A percentile compares a stretch with the other conserved stretches of the same genome.
phyloP scores from a whole-genome alignment of 2,329 filamentous ascomycete species.

The Claviceps digitariae region DNA sequence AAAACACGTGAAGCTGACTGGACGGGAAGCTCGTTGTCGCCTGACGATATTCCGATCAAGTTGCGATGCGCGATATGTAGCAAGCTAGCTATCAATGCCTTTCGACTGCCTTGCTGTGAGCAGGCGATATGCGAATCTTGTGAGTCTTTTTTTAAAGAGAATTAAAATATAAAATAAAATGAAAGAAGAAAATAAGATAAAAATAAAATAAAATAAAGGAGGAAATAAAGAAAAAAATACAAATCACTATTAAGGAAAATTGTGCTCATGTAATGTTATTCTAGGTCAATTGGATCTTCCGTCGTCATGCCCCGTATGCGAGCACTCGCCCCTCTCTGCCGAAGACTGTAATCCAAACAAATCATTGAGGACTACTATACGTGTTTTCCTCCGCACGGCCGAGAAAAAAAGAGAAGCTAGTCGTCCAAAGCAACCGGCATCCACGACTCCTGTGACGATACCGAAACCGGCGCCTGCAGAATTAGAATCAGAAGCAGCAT shows the following conservation, averaged over 20 bases:
- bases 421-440: conserved; percentile 35
- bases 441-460: conserved; percentile 29
- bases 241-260: background rate
- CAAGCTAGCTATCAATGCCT: conserved; percentile 80
- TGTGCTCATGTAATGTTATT: conserved; percentile 1
- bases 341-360: conserved; percentile 85
- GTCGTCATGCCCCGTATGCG: conserved; percentile 79
- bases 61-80: conserved; percentile 89
- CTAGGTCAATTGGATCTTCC: conserved; percentile 63
- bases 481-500: background rate
- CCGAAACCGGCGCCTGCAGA: conserved; percentile 15
- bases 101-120: conserved; percentile 86
- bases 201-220: no score
- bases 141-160: conserved; percentile 21
- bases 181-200: no score
- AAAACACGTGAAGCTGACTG: conserved; percentile 6
- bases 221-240: background rate
- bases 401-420: conserved; percentile 74
- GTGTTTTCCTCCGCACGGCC: conserved; percentile 78
- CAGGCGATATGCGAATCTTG: conserved; percentile 86
- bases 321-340: conserved; percentile 74
- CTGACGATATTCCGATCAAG: conserved; percentile 89
- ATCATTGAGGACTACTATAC: conserved; percentile 79
- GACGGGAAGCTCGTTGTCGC: conserved; percentile 51
- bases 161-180: no score